These are phyloP conservation scores for Rhodamnia rubescens DNA, from an alignment of 345 rosid genomes.

Conservation along the genomic window DNA sequence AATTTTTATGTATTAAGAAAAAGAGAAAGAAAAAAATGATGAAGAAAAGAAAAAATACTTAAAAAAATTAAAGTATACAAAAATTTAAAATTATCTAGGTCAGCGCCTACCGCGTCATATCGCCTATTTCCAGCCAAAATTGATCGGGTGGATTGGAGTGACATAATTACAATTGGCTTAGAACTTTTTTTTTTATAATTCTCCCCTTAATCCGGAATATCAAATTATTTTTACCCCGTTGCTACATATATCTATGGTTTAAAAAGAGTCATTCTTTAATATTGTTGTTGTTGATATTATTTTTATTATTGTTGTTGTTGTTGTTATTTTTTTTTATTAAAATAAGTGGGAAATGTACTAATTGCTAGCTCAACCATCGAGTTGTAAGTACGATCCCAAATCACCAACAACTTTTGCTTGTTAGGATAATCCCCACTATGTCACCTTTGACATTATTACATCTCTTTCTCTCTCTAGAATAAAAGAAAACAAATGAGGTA, in stretches of 20 bases:
- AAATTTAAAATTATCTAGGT: too few relatives aligned
- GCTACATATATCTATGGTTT: not conserved
- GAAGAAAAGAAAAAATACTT: too few relatives aligned
- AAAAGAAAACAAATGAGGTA: not conserved
- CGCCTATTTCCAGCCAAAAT: too few relatives aligned
- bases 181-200: too few relatives aligned
- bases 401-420: not conserved
- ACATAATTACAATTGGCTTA: too few relatives aligned
- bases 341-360: not conserved
- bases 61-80: too few relatives aligned
- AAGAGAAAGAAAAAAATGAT: too few relatives aligned
- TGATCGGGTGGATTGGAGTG: too few relatives aligned
- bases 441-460: not conserved
- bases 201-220: not conserved
- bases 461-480: not conserved
- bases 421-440: not conserved
- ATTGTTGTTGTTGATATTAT: not conserved
- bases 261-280: not conserved
- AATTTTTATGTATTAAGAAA: too few relatives aligned
- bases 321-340: not conserved
- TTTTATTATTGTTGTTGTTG: not conserved
- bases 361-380: not conserved
- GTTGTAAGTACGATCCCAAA: not conserved
- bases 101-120: too few relatives aligned
- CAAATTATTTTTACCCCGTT: not conserved